Percentiles rank a stretch among this genome's conserved stretches.
Evolutionary conservation across 140 eudicot species (phyloP).

Genomic region (Oenanthe javanica): DNA sequence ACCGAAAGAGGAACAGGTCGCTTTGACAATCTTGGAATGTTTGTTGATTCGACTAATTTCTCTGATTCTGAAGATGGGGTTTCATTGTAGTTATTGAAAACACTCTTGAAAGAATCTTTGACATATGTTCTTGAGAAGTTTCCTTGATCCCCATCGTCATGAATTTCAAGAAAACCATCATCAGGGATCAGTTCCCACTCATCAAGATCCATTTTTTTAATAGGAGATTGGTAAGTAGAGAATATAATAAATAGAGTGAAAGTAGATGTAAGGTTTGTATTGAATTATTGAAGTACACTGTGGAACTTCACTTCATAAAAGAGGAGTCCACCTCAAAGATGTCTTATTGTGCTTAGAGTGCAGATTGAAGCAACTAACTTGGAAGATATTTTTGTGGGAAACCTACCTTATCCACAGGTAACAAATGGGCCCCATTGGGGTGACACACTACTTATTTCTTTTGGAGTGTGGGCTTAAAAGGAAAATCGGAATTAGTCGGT

Average conservation of each 20-base stretch:
- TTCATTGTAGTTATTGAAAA: conserved; percentile 38
- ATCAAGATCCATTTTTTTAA: conserved; percentile 52
- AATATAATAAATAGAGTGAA: conserved; percentile 12
- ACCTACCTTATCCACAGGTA: conserved; percentile 21
- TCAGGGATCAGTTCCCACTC: conserved; percentile 74
- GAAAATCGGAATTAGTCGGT: too few species aligned
- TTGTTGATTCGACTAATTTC: conserved; percentile 43
- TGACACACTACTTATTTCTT: too few species aligned
- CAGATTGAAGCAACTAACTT: conserved; percentile 17
- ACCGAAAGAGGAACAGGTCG: conserved; percentile 29
- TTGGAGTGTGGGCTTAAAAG: too few species aligned
- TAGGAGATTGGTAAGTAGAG: neutral
- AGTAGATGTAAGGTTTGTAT: neutral
- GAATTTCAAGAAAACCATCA: conserved; percentile 56
- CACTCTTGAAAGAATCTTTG: conserved; percentile 29
- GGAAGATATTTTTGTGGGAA: conserved; percentile 6
- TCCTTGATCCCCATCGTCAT: conserved; percentile 41
- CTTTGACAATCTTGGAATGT: conserved; percentile 20
- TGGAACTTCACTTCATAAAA: neutral
- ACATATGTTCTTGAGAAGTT: conserved; percentile 45
- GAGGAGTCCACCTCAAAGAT: conserved; percentile 10
- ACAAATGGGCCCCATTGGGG: conserved; percentile 24
- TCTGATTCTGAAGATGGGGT: conserved; percentile 29
- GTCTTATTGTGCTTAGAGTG: conserved; percentile 14
- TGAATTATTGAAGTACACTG: conserved; percentile 15